phyloP scores from a whole-genome alignment of 2,329 filamentous ascomycete genomes.

The Colletotrichum cordylinicola region DNA sequence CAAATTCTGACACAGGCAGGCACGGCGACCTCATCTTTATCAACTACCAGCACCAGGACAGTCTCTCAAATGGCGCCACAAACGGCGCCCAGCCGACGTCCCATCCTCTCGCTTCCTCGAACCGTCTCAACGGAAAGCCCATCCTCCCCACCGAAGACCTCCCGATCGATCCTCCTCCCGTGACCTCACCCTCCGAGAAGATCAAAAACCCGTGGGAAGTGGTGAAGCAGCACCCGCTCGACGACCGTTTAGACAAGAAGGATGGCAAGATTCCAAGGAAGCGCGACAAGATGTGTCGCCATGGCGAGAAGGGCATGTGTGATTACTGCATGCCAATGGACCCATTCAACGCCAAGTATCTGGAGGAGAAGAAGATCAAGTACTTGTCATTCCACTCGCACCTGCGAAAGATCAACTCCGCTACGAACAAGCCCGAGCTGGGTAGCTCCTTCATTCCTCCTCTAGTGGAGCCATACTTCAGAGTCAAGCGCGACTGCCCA shows the following conservation, averaged over 20 bases:
- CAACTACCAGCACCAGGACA: constrained; percentile 71
- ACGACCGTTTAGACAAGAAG: constrained; percentile 83
- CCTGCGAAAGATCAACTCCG: constrained; percentile 91
- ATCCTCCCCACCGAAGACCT: constrained; percentile 73
- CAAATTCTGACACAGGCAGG: constrained; percentile 49
- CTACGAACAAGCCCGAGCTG: constrained; percentile 94
- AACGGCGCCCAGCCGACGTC: constrained; percentile 40
- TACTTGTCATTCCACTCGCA: constrained; percentile 96
- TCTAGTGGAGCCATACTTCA: constrained; percentile 89
- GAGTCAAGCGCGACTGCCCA: constrained; percentile 87
- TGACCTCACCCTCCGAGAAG: constrained; percentile 61
- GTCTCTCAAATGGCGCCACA: constrained; percentile 37
- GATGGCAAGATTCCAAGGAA: constrained; percentile 87
- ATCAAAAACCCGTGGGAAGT: constrained; percentile 94
- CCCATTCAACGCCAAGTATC: constrained; percentile 87
- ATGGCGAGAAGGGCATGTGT: constrained; percentile 98
- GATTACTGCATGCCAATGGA: constrained; percentile 98
- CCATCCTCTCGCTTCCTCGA: constrained; percentile 52
- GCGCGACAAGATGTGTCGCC: constrained; percentile 90
- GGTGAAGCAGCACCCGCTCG: constrained; percentile 85
- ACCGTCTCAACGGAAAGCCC: constrained; percentile 79
- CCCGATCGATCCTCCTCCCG: constrained; percentile 62
- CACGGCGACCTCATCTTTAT: constrained; percentile 94
- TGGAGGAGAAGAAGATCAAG: constrained; percentile 97
- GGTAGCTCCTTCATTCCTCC: constrained; percentile 96